phyloP scores from a whole-genome alignment of 23 red algal species.

The Gracilariopsis chorda region DNA sequence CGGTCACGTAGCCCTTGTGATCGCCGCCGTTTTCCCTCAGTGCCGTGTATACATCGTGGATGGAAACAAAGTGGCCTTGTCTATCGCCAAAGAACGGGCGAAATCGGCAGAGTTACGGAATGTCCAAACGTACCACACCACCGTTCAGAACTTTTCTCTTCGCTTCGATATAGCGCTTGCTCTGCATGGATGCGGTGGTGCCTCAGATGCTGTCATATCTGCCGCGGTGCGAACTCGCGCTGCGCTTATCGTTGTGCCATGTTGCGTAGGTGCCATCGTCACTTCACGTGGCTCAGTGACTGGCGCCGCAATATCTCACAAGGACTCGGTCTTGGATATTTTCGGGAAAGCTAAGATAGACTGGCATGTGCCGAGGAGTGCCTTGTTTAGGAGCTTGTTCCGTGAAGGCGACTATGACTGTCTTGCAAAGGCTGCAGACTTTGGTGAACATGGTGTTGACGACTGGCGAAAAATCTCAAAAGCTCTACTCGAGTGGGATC shows the following conservation, averaged over 20 bases:
- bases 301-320: background rate
- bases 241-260: constrained; percentile 51
- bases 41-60: constrained; percentile 44
- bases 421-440: constrained; percentile 46
- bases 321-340: background rate
- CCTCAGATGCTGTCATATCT: constrained; percentile 51
- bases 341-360: background rate
- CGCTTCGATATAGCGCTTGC: constrained; percentile 54
- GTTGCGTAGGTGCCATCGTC: constrained; percentile 57
- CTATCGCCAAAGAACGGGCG: constrained; percentile 38
- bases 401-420: constrained; percentile 23
- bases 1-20: constrained; percentile 51
- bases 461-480: constrained; percentile 60
- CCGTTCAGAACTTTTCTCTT: constrained; percentile 30
- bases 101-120: constrained; percentile 22
- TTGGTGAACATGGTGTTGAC: constrained; percentile 25
- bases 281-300: background rate
- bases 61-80: constrained; percentile 9
- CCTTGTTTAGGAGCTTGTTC: background rate
- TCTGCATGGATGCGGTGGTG: constrained; percentile 68
- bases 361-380: background rate
- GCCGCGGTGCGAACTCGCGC: background rate
- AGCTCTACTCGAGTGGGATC: constrained; percentile 58
- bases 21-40: constrained; percentile 47
- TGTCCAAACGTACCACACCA: background rate